Conservation (phyloP, 2,329 filamentous ascomycete genomes). For the Corynespora cassiicola region DNA sequence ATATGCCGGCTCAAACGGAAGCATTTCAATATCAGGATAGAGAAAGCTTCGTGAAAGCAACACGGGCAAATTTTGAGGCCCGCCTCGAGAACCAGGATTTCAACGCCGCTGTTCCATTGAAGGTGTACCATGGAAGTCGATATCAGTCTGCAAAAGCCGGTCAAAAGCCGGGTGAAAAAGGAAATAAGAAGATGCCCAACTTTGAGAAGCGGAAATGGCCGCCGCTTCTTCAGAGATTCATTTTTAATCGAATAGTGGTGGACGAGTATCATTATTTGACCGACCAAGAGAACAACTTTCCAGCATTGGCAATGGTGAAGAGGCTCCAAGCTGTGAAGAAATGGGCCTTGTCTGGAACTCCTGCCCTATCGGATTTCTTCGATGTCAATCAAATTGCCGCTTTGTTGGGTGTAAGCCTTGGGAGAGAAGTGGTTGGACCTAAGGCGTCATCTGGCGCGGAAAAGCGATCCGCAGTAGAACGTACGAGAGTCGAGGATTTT, state of each 20-base stretch:
- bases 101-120: constrained; percentile 46
- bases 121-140: constrained; percentile 41
- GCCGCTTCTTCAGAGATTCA: constrained; percentile 64
- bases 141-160: constrained; percentile 31
- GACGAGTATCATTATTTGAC: constrained; percentile 70
- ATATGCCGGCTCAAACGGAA: constrained; percentile 51
- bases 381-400: constrained; percentile 66
- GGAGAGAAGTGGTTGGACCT: constrained; percentile 59
- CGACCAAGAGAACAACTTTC: constrained; percentile 38
- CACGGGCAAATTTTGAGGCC: constrained; percentile 25
- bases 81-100: constrained; percentile 42
- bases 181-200: constrained; percentile 25
- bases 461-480: constrained; percentile 39
- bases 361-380: constrained; percentile 62
- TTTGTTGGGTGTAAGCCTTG: constrained; percentile 63
- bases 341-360: constrained; percentile 71
- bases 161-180: constrained; percentile 11
- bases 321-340: constrained; percentile 58
- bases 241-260: constrained; percentile 66
- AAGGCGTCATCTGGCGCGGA: constrained; percentile 51
- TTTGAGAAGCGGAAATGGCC: neutral
- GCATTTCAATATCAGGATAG: constrained; percentile 40
- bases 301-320: constrained; percentile 47
- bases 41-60: constrained; percentile 31
- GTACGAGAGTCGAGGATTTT: constrained; percentile 61